Evolutionary conservation across 768 basidiomycete genomes (phyloP), one percentile per base, ranked within the genome.

Genomic region (Leccinum boreale): DNA sequence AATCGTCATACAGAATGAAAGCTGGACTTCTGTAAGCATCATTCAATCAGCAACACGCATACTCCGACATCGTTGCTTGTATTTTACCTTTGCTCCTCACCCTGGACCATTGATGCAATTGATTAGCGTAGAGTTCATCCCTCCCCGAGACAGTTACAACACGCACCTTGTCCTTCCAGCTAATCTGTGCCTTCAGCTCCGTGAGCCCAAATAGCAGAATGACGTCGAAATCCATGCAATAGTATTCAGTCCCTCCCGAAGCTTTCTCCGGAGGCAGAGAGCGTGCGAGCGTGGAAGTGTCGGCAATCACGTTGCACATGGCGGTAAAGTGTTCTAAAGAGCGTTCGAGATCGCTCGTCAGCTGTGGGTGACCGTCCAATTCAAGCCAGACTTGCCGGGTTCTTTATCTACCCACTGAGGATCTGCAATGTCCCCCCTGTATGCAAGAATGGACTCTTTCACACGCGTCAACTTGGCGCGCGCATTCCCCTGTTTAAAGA

Each of bases 101-200:
- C 65, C 66, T 67, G 36, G 10, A 31, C 1, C 6, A 28, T 47
- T 44, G 3, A 56, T 26, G 23, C 19, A 19, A 19, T 17, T 17
- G 10, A 0, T n/a, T 19, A 15, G 17, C 36, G 2, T 10, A n/a
- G 17, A 4, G 8, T 15, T 24, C 28, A 10, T 28, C 21, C 10
- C 1, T 26, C 33, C 8, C n/a, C 8, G 1, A 4, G 3, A 14
- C 1, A 4, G 50, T 23, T 11, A 31, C 4, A 23, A 19, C 35
- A 50, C 60, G 31, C 10, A 65, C 66, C 60, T 7, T 36, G 8
- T 80, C 73, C 10, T 62, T 63, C 80, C 81, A 81, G 2, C 69
- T 63, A 26, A 79, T 72, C 35, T 79, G 75, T 0, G 79, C 81
- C 58, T 78, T 76, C 31, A 81, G 57, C 53, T 81, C 80, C 0